Evolutionary conservation across 225 moss, liverwort and hornwort species (phyloP).

Genomic region (Straminergon stramineum): DNA sequence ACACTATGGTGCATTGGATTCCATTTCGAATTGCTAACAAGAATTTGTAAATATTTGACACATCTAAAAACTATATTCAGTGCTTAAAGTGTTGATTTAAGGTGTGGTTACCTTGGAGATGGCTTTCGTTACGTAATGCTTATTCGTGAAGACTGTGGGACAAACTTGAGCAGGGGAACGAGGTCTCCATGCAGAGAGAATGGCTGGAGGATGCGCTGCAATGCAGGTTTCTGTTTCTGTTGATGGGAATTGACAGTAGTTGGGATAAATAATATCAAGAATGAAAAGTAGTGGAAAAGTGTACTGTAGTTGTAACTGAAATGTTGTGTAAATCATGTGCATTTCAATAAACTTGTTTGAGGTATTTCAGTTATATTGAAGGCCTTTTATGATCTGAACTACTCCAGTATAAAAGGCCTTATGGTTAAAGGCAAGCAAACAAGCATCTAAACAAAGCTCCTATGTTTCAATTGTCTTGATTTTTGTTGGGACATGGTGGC

Average conservation of each 20-base stretch:
- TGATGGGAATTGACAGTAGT: constrained; percentile 8
- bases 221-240: constrained; percentile 32
- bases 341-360: neutral
- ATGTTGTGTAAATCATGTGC: neutral
- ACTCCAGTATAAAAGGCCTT: no score
- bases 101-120: neutral
- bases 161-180: constrained; percentile 63
- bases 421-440: neutral
- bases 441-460: neutral
- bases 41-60: neutral
- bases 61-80: neutral
- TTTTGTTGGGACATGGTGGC: neutral
- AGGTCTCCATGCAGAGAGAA: constrained; percentile 73
- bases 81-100: neutral
- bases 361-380: neutral
- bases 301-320: neutral
- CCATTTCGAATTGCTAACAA: neutral
- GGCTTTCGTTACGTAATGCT: neutral
- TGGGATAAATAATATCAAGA: neutral
- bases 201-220: constrained; percentile 85
- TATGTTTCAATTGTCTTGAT: neutral
- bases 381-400: neutral
- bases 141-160: neutral
- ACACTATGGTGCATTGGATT: neutral
- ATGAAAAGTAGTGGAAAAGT: neutral